Evolutionary conservation across 352 stramenopile genomes (phyloP).

Genomic region (Blastocystis sp.): DNA sequence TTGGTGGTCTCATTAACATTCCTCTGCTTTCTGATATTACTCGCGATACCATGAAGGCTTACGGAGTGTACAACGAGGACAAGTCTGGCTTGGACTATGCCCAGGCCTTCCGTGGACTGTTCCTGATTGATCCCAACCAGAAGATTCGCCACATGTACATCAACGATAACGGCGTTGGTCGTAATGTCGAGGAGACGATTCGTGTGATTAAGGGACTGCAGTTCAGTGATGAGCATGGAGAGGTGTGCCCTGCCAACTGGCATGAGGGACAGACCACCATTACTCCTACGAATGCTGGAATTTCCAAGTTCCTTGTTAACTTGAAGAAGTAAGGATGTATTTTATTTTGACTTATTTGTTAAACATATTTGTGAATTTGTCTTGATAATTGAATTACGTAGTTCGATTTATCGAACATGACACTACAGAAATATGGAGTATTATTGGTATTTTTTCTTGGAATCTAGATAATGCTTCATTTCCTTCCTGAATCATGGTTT

Average conservation of each 20-base stretch:
- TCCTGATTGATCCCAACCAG: constrained; percentile 48
- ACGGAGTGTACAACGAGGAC: constrained; percentile 58
- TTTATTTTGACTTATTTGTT: background rate
- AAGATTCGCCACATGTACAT: constrained; percentile 57
- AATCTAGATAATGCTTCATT: background rate
- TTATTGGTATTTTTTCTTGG: background rate
- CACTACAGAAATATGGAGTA: background rate
- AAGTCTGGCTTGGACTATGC: constrained; percentile 50
- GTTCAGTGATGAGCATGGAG: constrained; percentile 41
- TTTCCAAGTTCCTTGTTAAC: constrained; percentile 53
- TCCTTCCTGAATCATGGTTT: background rate
- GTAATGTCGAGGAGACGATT: constrained; percentile 56
- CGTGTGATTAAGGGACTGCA: constrained; percentile 59
- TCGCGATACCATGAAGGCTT: constrained; percentile 56
- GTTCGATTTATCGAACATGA: background rate
- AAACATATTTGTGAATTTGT: background rate
- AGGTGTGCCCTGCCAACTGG: constrained; percentile 59
- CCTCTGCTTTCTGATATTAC: constrained; percentile 57
- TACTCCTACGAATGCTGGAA: background rate
- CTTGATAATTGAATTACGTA: background rate
- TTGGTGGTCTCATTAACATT: constrained; percentile 17
- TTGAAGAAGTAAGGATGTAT: constrained; percentile 45
- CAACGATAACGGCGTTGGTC: constrained; percentile 57
- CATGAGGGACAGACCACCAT: constrained; percentile 50
- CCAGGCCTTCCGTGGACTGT: constrained; percentile 60